Evolutionary conservation across 371 early-diverging fungal species (phyloP).

Genomic region (Sporodiniella umbellata): DNA sequence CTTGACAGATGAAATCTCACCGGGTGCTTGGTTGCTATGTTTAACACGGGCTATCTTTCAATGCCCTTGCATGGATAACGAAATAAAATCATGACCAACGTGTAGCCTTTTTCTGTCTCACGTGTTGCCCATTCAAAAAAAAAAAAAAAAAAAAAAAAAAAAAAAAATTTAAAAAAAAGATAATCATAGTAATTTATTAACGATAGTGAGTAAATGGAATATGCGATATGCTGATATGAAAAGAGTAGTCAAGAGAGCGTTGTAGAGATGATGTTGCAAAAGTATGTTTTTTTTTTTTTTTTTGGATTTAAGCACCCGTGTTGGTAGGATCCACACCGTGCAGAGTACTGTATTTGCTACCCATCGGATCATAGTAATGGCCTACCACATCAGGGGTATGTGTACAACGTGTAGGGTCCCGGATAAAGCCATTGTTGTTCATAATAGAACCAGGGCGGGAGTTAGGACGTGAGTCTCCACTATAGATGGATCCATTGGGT

Average conservation of each 20-base stretch:
- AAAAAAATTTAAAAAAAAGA: too few relatives aligned
- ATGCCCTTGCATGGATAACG: conserved; percentile 18
- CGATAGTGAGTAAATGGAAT: too few relatives aligned
- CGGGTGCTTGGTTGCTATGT: not conserved
- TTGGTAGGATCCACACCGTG: conserved; percentile 23
- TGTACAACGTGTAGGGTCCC: conserved; percentile 41
- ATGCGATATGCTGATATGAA: too few relatives aligned
- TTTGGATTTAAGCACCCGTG: conserved; percentile 30
- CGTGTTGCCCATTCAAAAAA: too few relatives aligned
- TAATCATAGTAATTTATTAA: too few relatives aligned
- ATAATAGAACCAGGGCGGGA: conserved; percentile 4
- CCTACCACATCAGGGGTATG: conserved; percentile 36
- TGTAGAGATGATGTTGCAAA: not conserved
- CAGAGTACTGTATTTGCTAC: conserved; percentile 13
- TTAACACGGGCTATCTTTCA: conserved; percentile 3
- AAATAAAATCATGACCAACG: too few relatives aligned
- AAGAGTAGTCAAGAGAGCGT: not conserved
- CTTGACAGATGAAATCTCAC: too few relatives aligned
- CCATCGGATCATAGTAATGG: conserved; percentile 39
- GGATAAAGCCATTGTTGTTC: conserved; percentile 17
- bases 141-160: too few relatives aligned
- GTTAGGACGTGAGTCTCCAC: not conserved
- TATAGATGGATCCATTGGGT: conserved; percentile 7
- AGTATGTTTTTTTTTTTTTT: not conserved
- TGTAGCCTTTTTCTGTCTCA: too few relatives aligned